Conservation (phyloP, 1,139 yeast species). For the Suhomyces kunorum region DNA sequence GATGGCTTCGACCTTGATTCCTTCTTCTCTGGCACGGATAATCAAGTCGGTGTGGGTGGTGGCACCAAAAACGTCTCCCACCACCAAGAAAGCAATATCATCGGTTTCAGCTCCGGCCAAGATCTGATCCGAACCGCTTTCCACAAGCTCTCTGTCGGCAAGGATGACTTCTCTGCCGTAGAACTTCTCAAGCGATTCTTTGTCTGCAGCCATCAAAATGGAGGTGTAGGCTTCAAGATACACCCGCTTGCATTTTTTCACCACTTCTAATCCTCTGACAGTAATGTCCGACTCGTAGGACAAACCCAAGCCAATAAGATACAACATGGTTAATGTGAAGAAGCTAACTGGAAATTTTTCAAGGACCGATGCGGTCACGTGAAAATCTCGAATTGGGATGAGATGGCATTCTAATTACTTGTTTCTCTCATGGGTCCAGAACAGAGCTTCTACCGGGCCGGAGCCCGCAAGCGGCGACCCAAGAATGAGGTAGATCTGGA, state of each 20-base stretch:
- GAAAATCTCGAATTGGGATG: slow-evolving; percentile 5
- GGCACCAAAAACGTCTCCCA: slow-evolving; percentile 98
- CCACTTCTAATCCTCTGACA: slow-evolving; percentile 87
- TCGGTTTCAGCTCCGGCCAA: slow-evolving; percentile 73
- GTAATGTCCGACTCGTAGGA: slow-evolving; percentile 90
- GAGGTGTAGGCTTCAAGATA: slow-evolving; percentile 95
- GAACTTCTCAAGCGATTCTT: slow-evolving; percentile 65
- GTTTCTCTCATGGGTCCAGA: not conserved
- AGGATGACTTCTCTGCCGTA: slow-evolving; percentile 83
- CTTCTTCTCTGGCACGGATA: slow-evolving; percentile 82
- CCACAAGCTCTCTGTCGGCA: slow-evolving; percentile 95
- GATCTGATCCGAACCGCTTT: slow-evolving; percentile 81
- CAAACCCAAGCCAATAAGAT: slow-evolving; percentile 87
- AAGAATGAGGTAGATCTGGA: slow-evolving; percentile 22
- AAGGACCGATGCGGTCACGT: slow-evolving; percentile 8
- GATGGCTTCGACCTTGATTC: slow-evolving; percentile 74
- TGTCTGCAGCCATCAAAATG: slow-evolving; percentile 88
- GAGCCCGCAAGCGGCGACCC: slow-evolving; percentile 11
- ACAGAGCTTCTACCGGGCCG: not conserved
- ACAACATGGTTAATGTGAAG: slow-evolving; percentile 61
- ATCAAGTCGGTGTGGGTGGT: slow-evolving; percentile 96
- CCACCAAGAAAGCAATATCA: slow-evolving; percentile 91
- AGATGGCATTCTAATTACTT: not conserved
- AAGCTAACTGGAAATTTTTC: slow-evolving; percentile 10
- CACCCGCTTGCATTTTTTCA: slow-evolving; percentile 79